Evolutionary conservation across 805 yeast species (phyloP).

Genomic region (Vanderwaltozyma verrucispora): DNA sequence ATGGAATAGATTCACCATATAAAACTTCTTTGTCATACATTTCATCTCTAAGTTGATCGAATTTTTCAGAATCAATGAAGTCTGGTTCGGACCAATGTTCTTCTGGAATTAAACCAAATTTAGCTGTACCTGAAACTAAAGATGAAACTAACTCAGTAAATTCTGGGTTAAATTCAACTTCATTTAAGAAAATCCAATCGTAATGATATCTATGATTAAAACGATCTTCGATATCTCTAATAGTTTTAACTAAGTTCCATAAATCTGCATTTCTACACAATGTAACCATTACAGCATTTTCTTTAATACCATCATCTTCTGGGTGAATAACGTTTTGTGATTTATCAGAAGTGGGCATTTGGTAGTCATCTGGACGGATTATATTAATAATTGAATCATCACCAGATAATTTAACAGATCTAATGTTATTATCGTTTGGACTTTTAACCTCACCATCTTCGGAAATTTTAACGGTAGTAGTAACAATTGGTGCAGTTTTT

Average conservation of each 20-base stretch:
- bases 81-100: conserved; percentile 66
- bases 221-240: conserved; percentile 53
- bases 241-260: conserved; percentile 44
- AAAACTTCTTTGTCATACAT: conserved; percentile 38
- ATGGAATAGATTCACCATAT: conserved; percentile 55
- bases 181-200: conserved; percentile 76
- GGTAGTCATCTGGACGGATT: conserved; percentile 6
- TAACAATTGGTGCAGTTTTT: neutral
- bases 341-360: conserved; percentile 23
- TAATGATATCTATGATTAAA: conserved; percentile 54
- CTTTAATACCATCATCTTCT: conserved; percentile 29
- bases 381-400: conserved; percentile 1
- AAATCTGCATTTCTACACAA: conserved; percentile 65
- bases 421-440: neutral
- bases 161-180: conserved; percentile 47
- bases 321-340: conserved; percentile 25
- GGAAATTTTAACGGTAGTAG: neutral
- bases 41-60: conserved; percentile 35
- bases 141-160: conserved; percentile 41
- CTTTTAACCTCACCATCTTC: neutral
- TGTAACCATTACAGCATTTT: conserved; percentile 58
- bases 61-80: conserved; percentile 47
- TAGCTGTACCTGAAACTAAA: conserved; percentile 46
- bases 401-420: neutral
- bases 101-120: conserved; percentile 50